These are phyloP conservation scores for Haplosporangium sp. DNA, from an alignment of 371 early-diverging fungal genomes.

Conservation along the genomic window DNA sequence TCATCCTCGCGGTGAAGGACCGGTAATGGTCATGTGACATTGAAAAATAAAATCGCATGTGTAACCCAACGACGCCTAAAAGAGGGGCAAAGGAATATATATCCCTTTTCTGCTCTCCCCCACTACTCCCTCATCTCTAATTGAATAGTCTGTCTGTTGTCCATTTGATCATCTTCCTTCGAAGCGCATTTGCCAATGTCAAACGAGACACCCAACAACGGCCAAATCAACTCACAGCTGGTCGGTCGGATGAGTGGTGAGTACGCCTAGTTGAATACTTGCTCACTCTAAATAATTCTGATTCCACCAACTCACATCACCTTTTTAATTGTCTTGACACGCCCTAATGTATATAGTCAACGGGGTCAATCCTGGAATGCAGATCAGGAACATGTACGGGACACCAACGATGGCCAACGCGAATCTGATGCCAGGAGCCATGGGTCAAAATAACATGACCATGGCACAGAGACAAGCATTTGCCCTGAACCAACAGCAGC, in stretches of 20 bases:
- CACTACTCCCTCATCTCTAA: no score
- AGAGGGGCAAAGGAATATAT: no score
- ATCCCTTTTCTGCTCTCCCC: no score
- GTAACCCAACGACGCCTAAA: no score
- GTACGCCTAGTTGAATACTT: constrained; percentile 2
- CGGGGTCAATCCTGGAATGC: constrained; percentile 41
- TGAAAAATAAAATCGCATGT: no score
- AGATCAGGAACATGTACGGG: constrained; percentile 53
- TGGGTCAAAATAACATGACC: constrained; percentile 40
- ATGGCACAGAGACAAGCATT: constrained; percentile 45
- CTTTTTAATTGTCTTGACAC: background rate
- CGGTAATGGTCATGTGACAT: constrained; percentile 6
- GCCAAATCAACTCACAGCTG: constrained; percentile 48
- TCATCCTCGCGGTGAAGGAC: constrained; percentile 60
- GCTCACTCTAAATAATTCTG: background rate
- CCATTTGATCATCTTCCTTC: no score
- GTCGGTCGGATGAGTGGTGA: constrained; percentile 50
- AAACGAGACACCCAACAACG: constrained; percentile 46
- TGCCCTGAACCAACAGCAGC: constrained; percentile 12
- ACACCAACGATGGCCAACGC: constrained; percentile 48
- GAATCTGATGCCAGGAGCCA: constrained; percentile 37
- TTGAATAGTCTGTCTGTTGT: no score
- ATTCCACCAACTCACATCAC: background rate
- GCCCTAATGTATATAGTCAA: constrained; percentile 18
- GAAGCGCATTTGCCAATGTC: constrained; percentile 15